phyloP scores from a whole-genome alignment of 768 basidiomycete species.

The Termitomyces sp. region DNA sequence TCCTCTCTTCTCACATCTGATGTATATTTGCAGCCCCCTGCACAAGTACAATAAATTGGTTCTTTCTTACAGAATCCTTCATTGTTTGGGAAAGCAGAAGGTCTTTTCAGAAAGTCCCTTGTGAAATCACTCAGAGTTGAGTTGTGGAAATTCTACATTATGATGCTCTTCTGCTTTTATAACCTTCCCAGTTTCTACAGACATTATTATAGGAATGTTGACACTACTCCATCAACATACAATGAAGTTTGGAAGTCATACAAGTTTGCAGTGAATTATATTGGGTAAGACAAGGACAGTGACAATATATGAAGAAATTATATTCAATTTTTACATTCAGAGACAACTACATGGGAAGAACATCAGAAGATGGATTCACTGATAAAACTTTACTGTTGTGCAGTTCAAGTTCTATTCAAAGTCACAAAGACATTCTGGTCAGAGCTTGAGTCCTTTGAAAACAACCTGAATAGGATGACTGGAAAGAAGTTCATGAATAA shows the following conservation, averaged over 20 bases:
- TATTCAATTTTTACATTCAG: slow-evolving; percentile 72
- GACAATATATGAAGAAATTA: slow-evolving; percentile 94
- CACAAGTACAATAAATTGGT: slow-evolving; percentile 79
- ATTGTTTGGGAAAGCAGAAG: slow-evolving; percentile 73
- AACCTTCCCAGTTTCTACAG: not conserved
- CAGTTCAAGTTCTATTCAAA: slow-evolving; percentile 90
- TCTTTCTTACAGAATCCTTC: slow-evolving; percentile 63
- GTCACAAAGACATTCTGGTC: slow-evolving; percentile 92
- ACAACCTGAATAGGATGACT: too few relatives aligned
- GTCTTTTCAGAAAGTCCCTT: slow-evolving; percentile 82
- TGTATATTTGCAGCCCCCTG: slow-evolving; percentile 51
- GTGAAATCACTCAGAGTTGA: slow-evolving; percentile 83
- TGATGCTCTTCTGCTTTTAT: slow-evolving; percentile 12
- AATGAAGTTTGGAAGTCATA: slow-evolving; percentile 83
- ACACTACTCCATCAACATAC: slow-evolving; percentile 58
- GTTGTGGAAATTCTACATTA: slow-evolving; percentile 89
- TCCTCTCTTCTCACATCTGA: slow-evolving; percentile 7
- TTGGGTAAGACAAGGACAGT: slow-evolving; percentile 90
- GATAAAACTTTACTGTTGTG: slow-evolving; percentile 88
- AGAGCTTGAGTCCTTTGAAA: slow-evolving; percentile 29
- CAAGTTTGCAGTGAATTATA: slow-evolving; percentile 84
- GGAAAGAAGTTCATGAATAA: too few relatives aligned
- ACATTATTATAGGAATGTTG: slow-evolving; percentile 47
- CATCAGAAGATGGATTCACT: slow-evolving; percentile 93
- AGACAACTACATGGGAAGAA: slow-evolving; percentile 90